Conservation (phyloP, 139 green algal species). For the Raphidocelis subcapitata region DNA sequence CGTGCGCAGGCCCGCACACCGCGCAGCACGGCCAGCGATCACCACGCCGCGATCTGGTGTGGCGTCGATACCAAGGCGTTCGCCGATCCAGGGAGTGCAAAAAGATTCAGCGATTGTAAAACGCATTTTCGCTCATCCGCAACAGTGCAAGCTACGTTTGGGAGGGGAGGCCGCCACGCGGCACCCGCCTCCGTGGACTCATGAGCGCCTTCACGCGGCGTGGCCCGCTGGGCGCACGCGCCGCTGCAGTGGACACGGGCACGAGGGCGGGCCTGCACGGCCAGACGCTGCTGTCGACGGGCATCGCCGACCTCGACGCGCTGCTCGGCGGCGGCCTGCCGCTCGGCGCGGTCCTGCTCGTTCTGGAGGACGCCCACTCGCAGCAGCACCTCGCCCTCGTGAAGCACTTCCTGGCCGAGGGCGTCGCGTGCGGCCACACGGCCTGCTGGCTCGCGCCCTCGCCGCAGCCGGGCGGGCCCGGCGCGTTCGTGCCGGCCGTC, state of each 20-base stretch:
- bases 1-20: no score
- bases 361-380: conserved; percentile 67
- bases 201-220: conserved; percentile 24
- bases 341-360: conserved; percentile 61
- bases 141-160: no score
- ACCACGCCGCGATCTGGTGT: no score
- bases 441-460: conserved; percentile 16
- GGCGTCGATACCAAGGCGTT: no score
- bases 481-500: conserved; percentile 41
- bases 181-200: no score
- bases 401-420: conserved; percentile 80
- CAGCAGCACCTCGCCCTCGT: conserved; percentile 65
- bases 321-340: conserved; percentile 77
- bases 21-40: no score
- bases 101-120: no score
- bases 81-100: no score
- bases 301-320: conserved; percentile 68
- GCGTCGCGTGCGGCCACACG: conserved; percentile 54
- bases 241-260: no score
- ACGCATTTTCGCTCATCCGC: no score
- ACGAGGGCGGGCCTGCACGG: conserved; percentile 71
- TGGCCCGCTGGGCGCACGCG: no score
- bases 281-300: conserved; percentile 76
- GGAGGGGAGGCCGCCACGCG: no score
- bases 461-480: conserved; percentile 15